A percentile compares a stretch with the other conserved stretches of the same genome.
These are phyloP conservation scores for Chlorociboria aeruginascens DNA, from an alignment of 495 filamentous ascomycete genomes.

Conservation along the genomic window DNA sequence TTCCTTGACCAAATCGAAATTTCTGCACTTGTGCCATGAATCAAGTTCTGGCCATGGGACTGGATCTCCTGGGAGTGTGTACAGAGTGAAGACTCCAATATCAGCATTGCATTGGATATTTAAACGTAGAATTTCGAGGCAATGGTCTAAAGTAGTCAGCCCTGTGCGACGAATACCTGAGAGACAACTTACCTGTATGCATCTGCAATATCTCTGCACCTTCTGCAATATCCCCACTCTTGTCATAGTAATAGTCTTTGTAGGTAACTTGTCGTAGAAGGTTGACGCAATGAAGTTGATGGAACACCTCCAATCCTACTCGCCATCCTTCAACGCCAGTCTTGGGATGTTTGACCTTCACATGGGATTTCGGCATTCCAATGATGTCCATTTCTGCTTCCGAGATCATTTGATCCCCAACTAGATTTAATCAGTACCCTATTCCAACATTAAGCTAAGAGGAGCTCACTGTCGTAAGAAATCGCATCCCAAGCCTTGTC, in stretches of 20 bases:
- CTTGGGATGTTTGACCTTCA: constrained; percentile 35
- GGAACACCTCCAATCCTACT: constrained; percentile 42
- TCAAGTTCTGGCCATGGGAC: constrained; percentile 36
- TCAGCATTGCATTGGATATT: constrained; percentile 40
- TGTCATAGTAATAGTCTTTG: constrained; percentile 34
- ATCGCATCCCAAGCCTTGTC: constrained; percentile 33
- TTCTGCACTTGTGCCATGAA: constrained; percentile 35
- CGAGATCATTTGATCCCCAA: constrained; percentile 40
- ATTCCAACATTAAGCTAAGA: not conserved
- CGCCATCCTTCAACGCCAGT: constrained; percentile 38
- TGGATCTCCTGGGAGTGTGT: constrained; percentile 23
- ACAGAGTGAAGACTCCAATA: constrained; percentile 39
- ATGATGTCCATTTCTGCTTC: constrained; percentile 34
- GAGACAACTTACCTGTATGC: constrained; percentile 23
- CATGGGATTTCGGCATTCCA: constrained; percentile 30
- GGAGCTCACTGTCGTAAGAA: constrained; percentile 27
- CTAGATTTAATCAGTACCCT: constrained; percentile 6
- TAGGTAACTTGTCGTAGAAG: constrained; percentile 35
- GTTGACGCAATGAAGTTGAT: constrained; percentile 44
- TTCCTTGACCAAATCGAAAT: constrained; percentile 34
- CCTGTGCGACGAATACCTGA: too few species aligned
- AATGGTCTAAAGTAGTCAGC: constrained; percentile 25
- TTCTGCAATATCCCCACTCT: constrained; percentile 20
- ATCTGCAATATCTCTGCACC: constrained; percentile 18
- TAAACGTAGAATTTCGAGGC: constrained; percentile 37